Conservation (phyloP, 805 yeast species). For the Lachancea kluyveri region DNA sequence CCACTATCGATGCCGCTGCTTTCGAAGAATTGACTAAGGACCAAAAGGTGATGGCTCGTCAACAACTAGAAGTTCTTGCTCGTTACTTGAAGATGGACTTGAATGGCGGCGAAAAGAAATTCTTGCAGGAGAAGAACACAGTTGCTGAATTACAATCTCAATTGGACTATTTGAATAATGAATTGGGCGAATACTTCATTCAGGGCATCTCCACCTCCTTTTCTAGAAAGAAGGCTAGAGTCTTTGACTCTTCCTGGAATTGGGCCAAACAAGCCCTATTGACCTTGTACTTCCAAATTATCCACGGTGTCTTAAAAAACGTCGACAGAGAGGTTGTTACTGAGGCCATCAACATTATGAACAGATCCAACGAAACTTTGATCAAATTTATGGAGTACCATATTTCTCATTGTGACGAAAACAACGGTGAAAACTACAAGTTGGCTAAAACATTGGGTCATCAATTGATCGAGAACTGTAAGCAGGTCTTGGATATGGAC, state of each 20-base stretch:
- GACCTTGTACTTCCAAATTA: conserved; percentile 89
- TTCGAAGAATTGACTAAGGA: conserved; percentile 59
- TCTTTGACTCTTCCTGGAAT: conserved; percentile 97
- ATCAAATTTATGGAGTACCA: conserved; percentile 95
- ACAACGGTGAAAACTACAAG: conserved; percentile 86
- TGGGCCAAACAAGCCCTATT: conserved; percentile 99
- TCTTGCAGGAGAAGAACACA: conserved; percentile 73
- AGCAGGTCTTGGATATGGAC: conserved; percentile 67
- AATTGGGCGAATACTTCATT: conserved; percentile 90
- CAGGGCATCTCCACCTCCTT: conserved; percentile 86
- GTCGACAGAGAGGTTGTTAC: conserved; percentile 94
- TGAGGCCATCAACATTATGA: conserved; percentile 96
- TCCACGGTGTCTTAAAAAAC: conserved; percentile 85
- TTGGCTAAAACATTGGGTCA: conserved; percentile 86
- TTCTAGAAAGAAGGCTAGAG: conserved; percentile 88
- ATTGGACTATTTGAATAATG: conserved; percentile 66
- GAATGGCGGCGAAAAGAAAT: conserved; percentile 83
- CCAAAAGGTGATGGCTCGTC: conserved; percentile 43
- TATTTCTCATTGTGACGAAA: conserved; percentile 52
- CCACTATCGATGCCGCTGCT: conserved; percentile 91
- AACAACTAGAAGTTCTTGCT: conserved; percentile 80
- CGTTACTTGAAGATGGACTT: conserved; percentile 90
- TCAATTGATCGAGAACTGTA: conserved; percentile 92
- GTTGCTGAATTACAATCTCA: conserved; percentile 78
- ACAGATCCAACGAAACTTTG: conserved; percentile 88